Percentiles rank a stretch among this genome's conserved stretches.
Conservation (phyloP, 2,329 filamentous ascomycete genomes). For the Aureobasidium sp. region DNA sequence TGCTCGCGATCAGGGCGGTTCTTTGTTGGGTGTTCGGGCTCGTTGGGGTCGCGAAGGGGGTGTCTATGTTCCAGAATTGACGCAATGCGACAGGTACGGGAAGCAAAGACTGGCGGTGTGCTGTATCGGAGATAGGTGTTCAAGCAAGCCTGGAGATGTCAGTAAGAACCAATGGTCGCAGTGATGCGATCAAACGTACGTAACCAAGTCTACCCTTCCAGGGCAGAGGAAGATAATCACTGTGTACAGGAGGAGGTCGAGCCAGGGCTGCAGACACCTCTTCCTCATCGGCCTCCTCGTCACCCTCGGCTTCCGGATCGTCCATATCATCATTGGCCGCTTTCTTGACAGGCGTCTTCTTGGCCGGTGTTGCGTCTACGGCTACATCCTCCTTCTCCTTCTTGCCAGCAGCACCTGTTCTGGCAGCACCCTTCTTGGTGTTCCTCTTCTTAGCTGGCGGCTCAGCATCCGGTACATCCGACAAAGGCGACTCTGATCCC, state of each 20-base stretch:
- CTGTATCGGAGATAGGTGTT: slow-evolving; percentile 82
- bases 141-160: slow-evolving; percentile 59
- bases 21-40: slow-evolving; percentile 73
- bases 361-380: slow-evolving; percentile 15
- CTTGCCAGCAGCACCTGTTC: slow-evolving; percentile 13
- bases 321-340: slow-evolving; percentile 17
- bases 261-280: slow-evolving; percentile 50
- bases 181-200: slow-evolving; percentile 44
- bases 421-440: slow-evolving; percentile 14
- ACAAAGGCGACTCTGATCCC: slow-evolving; percentile 25
- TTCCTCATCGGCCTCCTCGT: slow-evolving; percentile 45
- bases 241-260: slow-evolving; percentile 70
- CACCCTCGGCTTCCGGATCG: slow-evolving; percentile 47
- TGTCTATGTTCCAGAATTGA: slow-evolving; percentile 86
- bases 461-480: slow-evolving; percentile 27
- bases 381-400: slow-evolving; percentile 17
- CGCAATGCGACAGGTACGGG: slow-evolving; percentile 80
- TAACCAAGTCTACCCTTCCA: slow-evolving; percentile 89
- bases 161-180: neutral
- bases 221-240: slow-evolving; percentile 71
- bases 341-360: slow-evolving; percentile 19
- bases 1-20: slow-evolving; percentile 73
- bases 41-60: slow-evolving; percentile 63
- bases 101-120: slow-evolving; percentile 79
- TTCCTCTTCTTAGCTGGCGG: slow-evolving; percentile 20